Evolutionary conservation across 345 rosid genomes (phyloP), one percentile per base, ranked within the genome.

Genomic region (Abelmoschus esculentus): DNA sequence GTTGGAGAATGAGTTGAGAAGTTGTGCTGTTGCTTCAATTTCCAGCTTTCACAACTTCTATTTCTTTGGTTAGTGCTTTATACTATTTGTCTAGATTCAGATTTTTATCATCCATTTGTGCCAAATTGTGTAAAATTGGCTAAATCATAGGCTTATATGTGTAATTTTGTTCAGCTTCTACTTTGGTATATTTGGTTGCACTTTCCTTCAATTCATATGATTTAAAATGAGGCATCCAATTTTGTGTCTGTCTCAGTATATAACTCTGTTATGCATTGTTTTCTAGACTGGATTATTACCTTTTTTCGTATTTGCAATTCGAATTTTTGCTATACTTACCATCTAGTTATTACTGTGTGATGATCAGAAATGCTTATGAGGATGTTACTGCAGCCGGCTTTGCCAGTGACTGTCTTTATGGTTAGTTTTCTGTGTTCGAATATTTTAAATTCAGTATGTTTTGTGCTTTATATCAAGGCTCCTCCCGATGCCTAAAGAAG

Each of bases 31-130:
- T 73, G 80, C 84, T 65, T 80, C 83, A 3, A 74, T 86, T 56
- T 81, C 90, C 2, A 80, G 71, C 7, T 77, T 80, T 46, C 78
- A n/a, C 71, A 80, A 77, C 77, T 53, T 76, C 49, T 80, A 73
- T 75, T 85, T 85, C 72, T 85, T 75, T 29, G 91, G 89, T 87
- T 66, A 76, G 86, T 79, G 63, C 17, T 36, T 5, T 64, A 58
- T 60, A 3, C 61, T 29, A 36, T 42, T 60, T 61, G 8, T 42
- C 42, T 7, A 38, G 9, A 38, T 38, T 38, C 7, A 7, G 2
- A 36, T 38, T 38, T 38, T 38, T 38, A 38, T 7, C 7, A 38
- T 38, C 42, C 42, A 38, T 38, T 38, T 38, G 42, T 38, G 42
- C 42, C 44, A 2, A 67, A 29, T 2, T 17, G 6, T 67, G 19